A percentile compares a stretch with the other conserved stretches of the same genome.
Evolutionary conservation across 768 basidiomycete species (phyloP).

Genomic region (Lactifluus volemus): DNA sequence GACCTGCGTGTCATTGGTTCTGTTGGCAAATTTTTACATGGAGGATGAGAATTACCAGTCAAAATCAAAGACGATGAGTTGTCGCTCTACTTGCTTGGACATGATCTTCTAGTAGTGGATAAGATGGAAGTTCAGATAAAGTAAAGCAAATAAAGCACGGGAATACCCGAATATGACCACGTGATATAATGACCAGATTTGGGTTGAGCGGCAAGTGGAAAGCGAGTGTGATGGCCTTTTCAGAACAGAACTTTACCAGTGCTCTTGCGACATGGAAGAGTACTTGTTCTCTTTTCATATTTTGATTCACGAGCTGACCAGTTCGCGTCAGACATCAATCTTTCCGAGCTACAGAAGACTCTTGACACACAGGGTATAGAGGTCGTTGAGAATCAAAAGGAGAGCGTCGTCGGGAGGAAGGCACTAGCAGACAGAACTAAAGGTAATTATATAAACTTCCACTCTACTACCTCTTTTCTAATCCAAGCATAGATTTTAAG

Average conservation of each 20-base stretch:
- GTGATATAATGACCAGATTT: no score
- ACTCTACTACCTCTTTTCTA: neutral
- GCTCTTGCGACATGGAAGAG: slow-evolving; percentile 91
- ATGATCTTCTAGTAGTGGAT: slow-evolving; percentile 1
- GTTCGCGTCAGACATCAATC: slow-evolving; percentile 60
- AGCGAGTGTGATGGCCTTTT: slow-evolving; percentile 10
- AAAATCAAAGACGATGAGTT: slow-evolving; percentile 92
- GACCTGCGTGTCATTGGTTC: slow-evolving; percentile 43
- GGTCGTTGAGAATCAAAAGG: slow-evolving; percentile 97
- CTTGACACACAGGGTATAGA: slow-evolving; percentile 91
- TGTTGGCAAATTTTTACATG: neutral
- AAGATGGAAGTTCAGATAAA: no score
- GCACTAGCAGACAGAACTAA: slow-evolving; percentile 92
- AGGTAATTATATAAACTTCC: slow-evolving; percentile 41
- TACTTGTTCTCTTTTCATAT: slow-evolving; percentile 22
- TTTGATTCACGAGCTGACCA: neutral
- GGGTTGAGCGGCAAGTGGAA: no score
- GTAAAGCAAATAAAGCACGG: no score
- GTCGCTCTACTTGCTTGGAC: slow-evolving; percentile 31
- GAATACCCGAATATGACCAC: no score
- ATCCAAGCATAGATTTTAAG: slow-evolving; percentile 75
- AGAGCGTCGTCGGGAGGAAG: slow-evolving; percentile 89
- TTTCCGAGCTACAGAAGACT: slow-evolving; percentile 85
- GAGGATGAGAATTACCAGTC: slow-evolving; percentile 58
- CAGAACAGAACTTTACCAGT: slow-evolving; percentile 84